Conservation (phyloP, 257 asterid genomes). For the Hygrophila difformis region DNA sequence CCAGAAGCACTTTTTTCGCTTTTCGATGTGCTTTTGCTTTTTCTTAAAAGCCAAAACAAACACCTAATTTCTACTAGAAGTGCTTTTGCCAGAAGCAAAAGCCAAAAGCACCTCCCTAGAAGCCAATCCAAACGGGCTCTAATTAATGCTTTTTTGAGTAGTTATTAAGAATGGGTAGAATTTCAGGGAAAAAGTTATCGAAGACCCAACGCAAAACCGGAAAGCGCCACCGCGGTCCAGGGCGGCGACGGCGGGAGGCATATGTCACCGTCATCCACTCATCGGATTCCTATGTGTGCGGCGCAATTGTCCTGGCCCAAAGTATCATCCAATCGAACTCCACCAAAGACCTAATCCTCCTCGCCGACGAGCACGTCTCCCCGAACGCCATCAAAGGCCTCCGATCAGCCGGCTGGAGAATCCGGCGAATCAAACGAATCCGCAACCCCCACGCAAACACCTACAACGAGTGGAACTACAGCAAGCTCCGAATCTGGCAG, state of each 20-base stretch:
- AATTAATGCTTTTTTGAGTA: too few species aligned
- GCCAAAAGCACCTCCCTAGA: too few species aligned
- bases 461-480: slow-evolving; percentile 83
- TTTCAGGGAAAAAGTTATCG: slow-evolving; percentile 30
- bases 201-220: slow-evolving; percentile 1
- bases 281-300: slow-evolving; percentile 72
- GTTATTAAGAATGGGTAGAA: too few species aligned
- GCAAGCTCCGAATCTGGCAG: slow-evolving; percentile 79
- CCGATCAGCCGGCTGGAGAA: slow-evolving; percentile 57
- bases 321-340: slow-evolving; percentile 56
- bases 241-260: slow-evolving; percentile 49
- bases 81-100: too few species aligned
- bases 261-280: slow-evolving; percentile 69
- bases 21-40: too few species aligned
- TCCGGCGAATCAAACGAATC: slow-evolving; percentile 35
- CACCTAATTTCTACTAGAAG: too few species aligned
- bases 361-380: slow-evolving; percentile 54
- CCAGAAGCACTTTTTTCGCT: too few species aligned
- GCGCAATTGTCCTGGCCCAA: slow-evolving; percentile 72
- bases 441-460: slow-evolving; percentile 50
- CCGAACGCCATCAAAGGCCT: slow-evolving; percentile 33
- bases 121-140: too few species aligned
- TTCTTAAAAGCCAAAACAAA: too few species aligned
- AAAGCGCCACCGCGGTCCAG: too few species aligned
- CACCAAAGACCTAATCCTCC: slow-evolving; percentile 62